Base-by-base conservation (phyloP, 768 basidiomycete genomes). In the Termitomyces sp. region DNA sequence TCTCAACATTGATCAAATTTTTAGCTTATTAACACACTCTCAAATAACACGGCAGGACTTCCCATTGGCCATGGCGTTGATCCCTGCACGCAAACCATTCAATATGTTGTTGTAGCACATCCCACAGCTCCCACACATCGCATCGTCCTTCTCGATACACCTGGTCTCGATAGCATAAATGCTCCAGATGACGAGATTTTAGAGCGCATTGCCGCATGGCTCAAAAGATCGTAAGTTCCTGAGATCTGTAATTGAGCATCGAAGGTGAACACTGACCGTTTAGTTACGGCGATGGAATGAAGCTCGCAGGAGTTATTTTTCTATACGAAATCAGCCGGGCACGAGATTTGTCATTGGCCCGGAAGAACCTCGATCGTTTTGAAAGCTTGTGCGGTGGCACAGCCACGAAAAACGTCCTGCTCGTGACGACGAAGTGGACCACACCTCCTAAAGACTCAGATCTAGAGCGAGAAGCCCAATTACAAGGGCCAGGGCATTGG, bases 401-500 rank as follows among this genome's bases (percentile, higher is more conserved):
- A 2, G 56, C 55, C 22, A 63, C 58, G 1, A 42, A 57, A 37
- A 63, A 63, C 20, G 56, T 63, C 36, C 34, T 63, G 14, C 56
- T 63, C 2, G 58, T 59, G 16, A 60, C 62, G n/a, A 60, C 62
- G 18, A 63, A 63, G 27, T 63, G 62, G 62, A 43, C 53, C 14
- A 33, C 42, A 10, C 55, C 55, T 55, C 53, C 56, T 1, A 55
- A 43, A 24, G 47, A 54, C n/a, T 45, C 36, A 20, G 56, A 57
- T 20, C 22, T 57, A 24, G 45, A 56, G 20, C 57, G 53, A 34
- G 56, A 59, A 48, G 27, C 27, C 1, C 55, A 59, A n/a, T 18
- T 62, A 1, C 50, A 53, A 8, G 52, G 55, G 0, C 60, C 60
- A 4, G 36, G 30, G 4, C 60, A 61, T 22, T 61, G 56, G 60